phyloP scores from a whole-genome alignment of 305 asterid genomes.

The Solanum aculeatissimum region DNA sequence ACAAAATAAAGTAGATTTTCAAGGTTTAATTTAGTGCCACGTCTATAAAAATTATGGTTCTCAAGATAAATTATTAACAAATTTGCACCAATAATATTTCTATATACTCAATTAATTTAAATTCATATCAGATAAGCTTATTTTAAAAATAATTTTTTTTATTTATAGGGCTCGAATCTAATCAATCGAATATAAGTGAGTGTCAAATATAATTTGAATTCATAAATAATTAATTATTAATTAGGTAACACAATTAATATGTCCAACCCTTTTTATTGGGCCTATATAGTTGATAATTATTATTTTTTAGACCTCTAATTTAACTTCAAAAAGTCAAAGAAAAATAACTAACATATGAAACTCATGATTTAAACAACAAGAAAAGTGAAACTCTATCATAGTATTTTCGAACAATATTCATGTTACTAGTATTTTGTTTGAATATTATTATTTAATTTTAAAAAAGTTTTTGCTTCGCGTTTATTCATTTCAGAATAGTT shows the following conservation, averaged over 20 bases:
- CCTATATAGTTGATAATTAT: background rate
- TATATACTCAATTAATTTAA: background rate
- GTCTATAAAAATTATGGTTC: slow-evolving; percentile 1
- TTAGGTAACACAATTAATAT: background rate
- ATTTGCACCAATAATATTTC: background rate
- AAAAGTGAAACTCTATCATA: background rate
- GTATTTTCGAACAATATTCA: background rate
- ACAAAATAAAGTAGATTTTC: slow-evolving; percentile 10
- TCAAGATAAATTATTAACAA: background rate
- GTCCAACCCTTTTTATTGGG: background rate
- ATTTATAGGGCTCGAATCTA: background rate
- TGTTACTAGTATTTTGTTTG: background rate
- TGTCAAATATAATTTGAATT: background rate
- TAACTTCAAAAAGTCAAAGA: background rate
- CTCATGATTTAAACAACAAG: background rate
- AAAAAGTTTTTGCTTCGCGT: background rate
- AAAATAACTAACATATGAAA: background rate
- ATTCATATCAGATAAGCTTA: fast-evolving
- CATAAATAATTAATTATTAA: background rate
- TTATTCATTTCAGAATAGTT: background rate
- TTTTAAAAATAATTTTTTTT: background rate
- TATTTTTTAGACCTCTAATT: background rate
- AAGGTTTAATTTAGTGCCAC: slow-evolving; percentile 36
- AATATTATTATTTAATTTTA: background rate
- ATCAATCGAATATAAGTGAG: background rate